Evolutionary conservation across 2,329 filamentous ascomycete genomes (phyloP), one percentile per base, ranked within the genome.

Genomic region (Neurospora sp.): DNA sequence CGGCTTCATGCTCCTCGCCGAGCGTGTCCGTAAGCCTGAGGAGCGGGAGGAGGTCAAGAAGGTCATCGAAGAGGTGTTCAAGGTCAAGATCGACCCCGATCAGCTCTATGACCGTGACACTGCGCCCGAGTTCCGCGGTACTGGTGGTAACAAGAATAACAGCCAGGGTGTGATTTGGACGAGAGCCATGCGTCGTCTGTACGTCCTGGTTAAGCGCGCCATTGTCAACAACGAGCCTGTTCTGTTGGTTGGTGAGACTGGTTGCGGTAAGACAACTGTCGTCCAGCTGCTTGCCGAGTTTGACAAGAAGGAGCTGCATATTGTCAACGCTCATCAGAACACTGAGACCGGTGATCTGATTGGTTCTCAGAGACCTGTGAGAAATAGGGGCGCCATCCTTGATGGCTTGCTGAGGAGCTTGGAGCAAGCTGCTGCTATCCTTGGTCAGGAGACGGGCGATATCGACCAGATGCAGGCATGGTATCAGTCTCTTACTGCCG

Each of bases 331-430:
- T 2, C 96, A 99, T 80, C 95, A 98, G 75, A 99, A 99, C 74
- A 94, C 96, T 0, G 96, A 99, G 79, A 98, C 96, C 0, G 95
- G 96, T 17, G 96, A 99, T 79, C 84, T 99, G 11, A 98, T 99
- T 74, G 96, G 96, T 73, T 96, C 96, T 3, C 96, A 99, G 79
- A 85, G 96, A 71, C 96, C 96, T 3, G 88, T 98, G 28, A 87
- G 96, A 73, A 98, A 98, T 78, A 88, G 94, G 58, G 88, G 90
- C 15, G 88, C 88, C 1, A 88, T 97, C 40, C 82, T 92, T 42
- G 87, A 91, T 38, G 79, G 87, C 1, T 82, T 98, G 38, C 82
- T 84, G 39, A 79, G 84, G n/a, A 89, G 91, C 75, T 80, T 97
- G 38, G 73, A 79, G 11, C 74, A 80, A 17, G 81, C 83, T 11